Evolutionary conservation across 176 grass and related monocot species (phyloP).

Genomic region (Phoenix dactylifera): DNA sequence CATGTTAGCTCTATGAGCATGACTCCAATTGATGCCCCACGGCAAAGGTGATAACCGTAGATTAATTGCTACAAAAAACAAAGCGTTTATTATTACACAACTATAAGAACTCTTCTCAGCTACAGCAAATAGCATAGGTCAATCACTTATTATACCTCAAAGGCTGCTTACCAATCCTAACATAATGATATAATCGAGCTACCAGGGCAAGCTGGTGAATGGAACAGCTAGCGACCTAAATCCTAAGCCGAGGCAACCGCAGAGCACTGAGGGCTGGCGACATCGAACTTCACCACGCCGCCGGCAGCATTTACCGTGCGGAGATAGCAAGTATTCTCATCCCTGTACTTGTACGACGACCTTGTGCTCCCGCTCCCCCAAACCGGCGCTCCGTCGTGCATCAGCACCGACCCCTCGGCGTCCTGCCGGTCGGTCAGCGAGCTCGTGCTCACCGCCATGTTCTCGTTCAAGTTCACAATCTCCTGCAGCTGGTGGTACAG

Average conservation of each 20-base stretch:
- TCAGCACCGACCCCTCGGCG: slow-evolving; percentile 8
- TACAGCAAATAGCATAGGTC: too few species aligned
- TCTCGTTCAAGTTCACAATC: background rate
- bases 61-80: too few species aligned
- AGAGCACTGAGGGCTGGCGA: background rate
- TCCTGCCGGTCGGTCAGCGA: slow-evolving; percentile 7
- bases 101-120: too few species aligned
- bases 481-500: slow-evolving; percentile 8
- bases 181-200: too few species aligned
- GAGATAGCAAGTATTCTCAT: slow-evolving; percentile 11
- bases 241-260: background rate
- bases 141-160: too few species aligned
- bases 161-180: too few species aligned
- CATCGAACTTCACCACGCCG: slow-evolving; percentile 1
- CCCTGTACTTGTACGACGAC: slow-evolving; percentile 10
- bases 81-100: too few species aligned
- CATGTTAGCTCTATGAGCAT: too few species aligned
- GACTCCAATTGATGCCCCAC: too few species aligned
- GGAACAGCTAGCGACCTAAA: too few species aligned
- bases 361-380: background rate
- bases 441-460: background rate
- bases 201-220: too few species aligned
- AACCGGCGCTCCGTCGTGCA: background rate
- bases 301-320: background rate
- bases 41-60: too few species aligned